Evolutionary conservation across 1,139 yeast species (phyloP), one percentile per base, ranked within the genome.

Genomic region (Yamadazyma dushanensis): DNA sequence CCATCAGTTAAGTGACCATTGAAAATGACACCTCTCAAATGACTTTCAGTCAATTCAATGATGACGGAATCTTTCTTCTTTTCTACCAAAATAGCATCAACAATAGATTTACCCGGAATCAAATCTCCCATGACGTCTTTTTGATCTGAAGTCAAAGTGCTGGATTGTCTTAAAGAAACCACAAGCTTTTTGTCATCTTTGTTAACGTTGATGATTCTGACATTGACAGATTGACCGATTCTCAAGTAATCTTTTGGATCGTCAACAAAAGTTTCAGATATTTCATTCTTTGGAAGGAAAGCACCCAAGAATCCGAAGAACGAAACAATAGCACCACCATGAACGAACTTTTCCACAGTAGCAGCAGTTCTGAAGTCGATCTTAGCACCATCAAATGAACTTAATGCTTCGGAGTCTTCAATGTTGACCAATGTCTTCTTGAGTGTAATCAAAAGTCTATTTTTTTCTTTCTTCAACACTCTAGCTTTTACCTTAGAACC

Each of bases 401-500:
- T 59, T 35, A 76, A 58, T 16, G 86, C 66, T 23, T 79, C 74
- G 13, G 75, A 78, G 31, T 83, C 84, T 28, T 79, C 83, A 30
- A 76, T 59, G 51, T 78, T 78, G 23, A 90, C 87, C 29, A 92
- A 67, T 2, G 96, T 79, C 60, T 90, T 92, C 59, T 90, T 89
- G 50, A 90, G 61, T 3, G 98, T 86, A 24, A 87, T 69, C 35
- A 68, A 63, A 31, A 88, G 64, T 37, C 73, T 50, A 48, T 56
- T 63, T 16, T 70, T 66, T 25, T 57, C 53, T 22, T 63, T 63
- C 36, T 57, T 65, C 46, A 75, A 59, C 8, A 76, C 78, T 61
- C 96, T 78, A 43, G 84, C 95, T 52, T 76, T 84, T 26, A 86
- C 85, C 48, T 81, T 84, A 33, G 83, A 67, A 8, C 96, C 97